Base-by-base conservation (phyloP, 768 basidiomycete species). In the Rhizopogon vesiculosus region DNA sequence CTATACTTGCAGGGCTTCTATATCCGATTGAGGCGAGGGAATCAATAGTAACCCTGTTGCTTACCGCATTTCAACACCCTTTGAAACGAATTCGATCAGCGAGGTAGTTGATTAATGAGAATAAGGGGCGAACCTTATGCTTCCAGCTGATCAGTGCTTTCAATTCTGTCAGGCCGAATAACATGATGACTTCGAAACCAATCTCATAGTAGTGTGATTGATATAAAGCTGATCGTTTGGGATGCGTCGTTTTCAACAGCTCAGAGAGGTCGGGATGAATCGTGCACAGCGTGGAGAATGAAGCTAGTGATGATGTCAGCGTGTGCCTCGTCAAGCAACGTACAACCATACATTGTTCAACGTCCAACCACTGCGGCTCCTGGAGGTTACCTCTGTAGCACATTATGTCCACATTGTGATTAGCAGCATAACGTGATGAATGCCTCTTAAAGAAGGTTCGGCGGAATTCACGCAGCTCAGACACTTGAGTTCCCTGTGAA, bases 91-190 rank as follows among this genome's bases (percentile, higher is more conserved):
- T 35, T 25, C 31, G 16, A 49, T 49, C 45, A 41, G 35, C 25
- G 8, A 35, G 15, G 19, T 13, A n/a, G 35, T 41, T 7, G 7
- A 18, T 28, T 31, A 10, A n/a, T 3, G 8, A 13, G 38, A 51
- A 42, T 7, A 38, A 56, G 12, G 10, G 7, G 31, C 57, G 15
- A 51, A 76, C 74, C 61, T 66, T 64, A 35, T 76, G 70, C 25
- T 60, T 56, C 76, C 76, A 78, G 3, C 66, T 61, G 33, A 75
- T 65, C 35, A 74, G 71, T 0, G 74, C 76, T 58, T 74, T 74
- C 42, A 76, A 59, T 49, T 78, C 76, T 0, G 75, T 74, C 28
- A 66, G 42, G 0, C 76, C 76, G 31, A 74, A 72, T 8, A 66
- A 58, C 7, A 78, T 44, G 19, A 75, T 61, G 5, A 78, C 60